Percentiles rank a stretch among this genome's conserved stretches.
Evolutionary conservation across 495 filamentous ascomycete genomes (phyloP).

Genomic region (Penicillium coprophilum): DNA sequence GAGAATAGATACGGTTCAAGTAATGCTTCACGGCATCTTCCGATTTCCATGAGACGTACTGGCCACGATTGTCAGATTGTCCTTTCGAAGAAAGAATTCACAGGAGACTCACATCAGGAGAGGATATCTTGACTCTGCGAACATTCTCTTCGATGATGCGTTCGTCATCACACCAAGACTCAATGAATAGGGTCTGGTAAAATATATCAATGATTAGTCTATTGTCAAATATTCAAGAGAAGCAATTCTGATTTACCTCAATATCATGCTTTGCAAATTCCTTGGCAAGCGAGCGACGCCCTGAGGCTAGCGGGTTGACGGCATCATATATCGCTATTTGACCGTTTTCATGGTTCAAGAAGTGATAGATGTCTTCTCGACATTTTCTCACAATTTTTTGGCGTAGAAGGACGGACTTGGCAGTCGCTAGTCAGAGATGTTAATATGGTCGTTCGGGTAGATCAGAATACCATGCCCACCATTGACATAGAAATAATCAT

Average conservation of each 20-base stretch:
- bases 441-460: constrained; percentile 2
- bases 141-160: constrained; percentile 97
- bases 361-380: constrained; percentile 93
- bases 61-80: constrained; percentile 13
- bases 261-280: constrained; percentile 97
- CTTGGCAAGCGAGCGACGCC: constrained; percentile 83
- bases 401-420: constrained; percentile 80
- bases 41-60: constrained; percentile 87
- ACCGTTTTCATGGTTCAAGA: constrained; percentile 94
- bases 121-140: constrained; percentile 94
- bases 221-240: not conserved
- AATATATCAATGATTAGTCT: not conserved
- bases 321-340: constrained; percentile 99
- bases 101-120: constrained; percentile 72
- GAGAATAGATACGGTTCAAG: constrained; percentile 79
- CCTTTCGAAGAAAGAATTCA: not conserved
- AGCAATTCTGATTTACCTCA: constrained; percentile 53
- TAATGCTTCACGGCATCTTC: constrained; percentile 92
- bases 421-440: constrained; percentile 56
- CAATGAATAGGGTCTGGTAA: constrained; percentile 84
- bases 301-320: constrained; percentile 85
- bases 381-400: constrained; percentile 98
- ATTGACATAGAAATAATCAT: constrained; percentile 97
- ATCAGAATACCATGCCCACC: constrained; percentile 41
- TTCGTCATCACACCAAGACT: constrained; percentile 91